A percentile compares a stretch with the other conserved stretches of the same genome.
Evolutionary conservation across 495 filamentous ascomycete species (phyloP).

Genomic region (Penicillium coprophilum): DNA sequence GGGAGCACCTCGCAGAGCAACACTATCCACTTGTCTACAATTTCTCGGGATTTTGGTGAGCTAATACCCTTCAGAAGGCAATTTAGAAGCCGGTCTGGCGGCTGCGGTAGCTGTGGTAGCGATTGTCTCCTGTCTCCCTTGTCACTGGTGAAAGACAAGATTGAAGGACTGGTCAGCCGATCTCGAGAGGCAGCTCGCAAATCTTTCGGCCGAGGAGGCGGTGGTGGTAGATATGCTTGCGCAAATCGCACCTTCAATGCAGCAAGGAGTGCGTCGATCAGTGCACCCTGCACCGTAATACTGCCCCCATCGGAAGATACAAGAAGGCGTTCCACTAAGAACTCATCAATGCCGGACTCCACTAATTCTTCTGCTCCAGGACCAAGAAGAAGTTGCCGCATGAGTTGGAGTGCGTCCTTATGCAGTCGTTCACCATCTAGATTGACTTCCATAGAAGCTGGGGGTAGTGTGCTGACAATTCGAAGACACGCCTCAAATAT

Average conservation of each 20-base stretch:
- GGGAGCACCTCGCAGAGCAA: conserved; percentile 85
- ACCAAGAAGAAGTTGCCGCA: conserved; percentile 73
- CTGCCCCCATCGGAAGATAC: conserved; percentile 53
- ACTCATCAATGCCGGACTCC: conserved; percentile 67
- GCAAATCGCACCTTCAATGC: conserved; percentile 65
- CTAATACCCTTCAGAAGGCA: conserved; percentile 82
- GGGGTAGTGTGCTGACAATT: conserved; percentile 30
- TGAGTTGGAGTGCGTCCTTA: conserved; percentile 64
- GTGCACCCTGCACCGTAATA: conserved; percentile 61
- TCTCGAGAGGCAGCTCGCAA: conserved; percentile 48
- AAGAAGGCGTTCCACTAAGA: conserved; percentile 68
- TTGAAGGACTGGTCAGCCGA: conserved; percentile 44
- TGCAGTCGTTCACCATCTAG: conserved; percentile 53
- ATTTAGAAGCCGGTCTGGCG: conserved; percentile 74
- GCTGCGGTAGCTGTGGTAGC: conserved; percentile 41
- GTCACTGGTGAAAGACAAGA: conserved; percentile 50
- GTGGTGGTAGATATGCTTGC: conserved; percentile 40
- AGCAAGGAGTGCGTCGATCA: conserved; percentile 73
- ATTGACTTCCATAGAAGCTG: conserved; percentile 11
- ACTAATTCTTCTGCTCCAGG: conserved; percentile 65
- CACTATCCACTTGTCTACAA: conserved; percentile 86
- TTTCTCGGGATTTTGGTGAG: conserved; percentile 66
- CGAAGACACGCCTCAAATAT: conserved; percentile 40
- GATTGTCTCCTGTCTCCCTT: conserved; percentile 42
- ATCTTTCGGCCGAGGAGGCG: conserved; percentile 39